A percentile compares a stretch with the other conserved stretches of the same genome.
phyloP scores from a whole-genome alignment of 495 filamentous ascomycete genomes.

The Pseudoneurospora amorphoporcata region DNA sequence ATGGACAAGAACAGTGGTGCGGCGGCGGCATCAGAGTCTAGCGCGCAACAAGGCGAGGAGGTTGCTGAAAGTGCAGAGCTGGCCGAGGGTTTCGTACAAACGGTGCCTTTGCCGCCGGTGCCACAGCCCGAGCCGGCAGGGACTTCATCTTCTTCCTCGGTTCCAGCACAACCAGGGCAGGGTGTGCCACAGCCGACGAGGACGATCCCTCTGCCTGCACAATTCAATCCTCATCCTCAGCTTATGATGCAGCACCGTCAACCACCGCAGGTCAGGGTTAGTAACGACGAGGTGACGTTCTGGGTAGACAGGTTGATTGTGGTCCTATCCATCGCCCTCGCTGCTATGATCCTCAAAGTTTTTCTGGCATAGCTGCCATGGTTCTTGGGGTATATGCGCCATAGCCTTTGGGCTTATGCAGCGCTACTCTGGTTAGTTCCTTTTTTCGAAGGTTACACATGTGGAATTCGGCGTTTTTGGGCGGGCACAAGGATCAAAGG shows the following conservation, averaged over 20 bases:
- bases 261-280: conserved; percentile 14
- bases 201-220: conserved; percentile 22
- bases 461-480: background rate
- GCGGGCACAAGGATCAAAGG: background rate
- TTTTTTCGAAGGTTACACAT: conserved; percentile 1
- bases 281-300: conserved; percentile 27
- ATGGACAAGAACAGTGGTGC: conserved; percentile 23
- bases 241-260: conserved; percentile 12
- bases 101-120: conserved; percentile 14
- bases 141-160: background rate
- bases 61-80: conserved; percentile 31
- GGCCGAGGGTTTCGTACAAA: conserved; percentile 42
- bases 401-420: background rate
- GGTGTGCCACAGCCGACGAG: conserved; percentile 26
- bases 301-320: conserved; percentile 55
- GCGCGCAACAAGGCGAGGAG: conserved; percentile 2
- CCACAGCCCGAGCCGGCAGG: conserved; percentile 1
- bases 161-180: conserved; percentile 13
- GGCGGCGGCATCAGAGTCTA: background rate
- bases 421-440: background rate
- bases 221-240: conserved; percentile 3
- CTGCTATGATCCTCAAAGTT: conserved; percentile 42
- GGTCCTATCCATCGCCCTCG: conserved; percentile 39
- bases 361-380: conserved; percentile 30
- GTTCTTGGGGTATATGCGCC: conserved; percentile 33